Conservation (phyloP, 78 protist genomes). For the Dictyostelium brefeldianum region DNA sequence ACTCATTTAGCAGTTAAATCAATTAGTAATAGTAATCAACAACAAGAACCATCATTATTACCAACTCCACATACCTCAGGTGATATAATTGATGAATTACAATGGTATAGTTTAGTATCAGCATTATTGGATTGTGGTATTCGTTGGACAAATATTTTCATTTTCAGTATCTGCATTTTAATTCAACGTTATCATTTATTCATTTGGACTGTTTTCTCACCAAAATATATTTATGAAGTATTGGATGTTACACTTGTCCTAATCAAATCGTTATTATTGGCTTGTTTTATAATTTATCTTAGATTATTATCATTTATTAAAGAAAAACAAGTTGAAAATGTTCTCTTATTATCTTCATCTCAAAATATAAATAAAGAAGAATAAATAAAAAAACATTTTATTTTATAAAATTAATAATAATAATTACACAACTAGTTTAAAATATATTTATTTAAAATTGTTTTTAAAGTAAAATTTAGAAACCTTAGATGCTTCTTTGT, state of each 20-base stretch:
- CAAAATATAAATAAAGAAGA: slow-evolving; percentile 53
- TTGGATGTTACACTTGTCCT: slow-evolving; percentile 49
- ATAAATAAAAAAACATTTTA: slow-evolving; percentile 8
- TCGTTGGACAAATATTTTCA: slow-evolving; percentile 66
- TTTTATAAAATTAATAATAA: too few relatives aligned
- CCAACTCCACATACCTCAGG: not conserved
- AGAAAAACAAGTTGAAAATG: slow-evolving; percentile 31
- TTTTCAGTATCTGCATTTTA: slow-evolving; percentile 63
- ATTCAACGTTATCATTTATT: slow-evolving; percentile 78
- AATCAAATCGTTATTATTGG: not conserved
- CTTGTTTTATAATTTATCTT: slow-evolving; percentile 46
- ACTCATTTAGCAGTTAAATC: slow-evolving; percentile 42
- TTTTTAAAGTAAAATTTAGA: too few relatives aligned
- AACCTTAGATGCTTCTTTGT: too few relatives aligned
- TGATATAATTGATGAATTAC: slow-evolving; percentile 47
- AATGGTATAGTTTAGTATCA: slow-evolving; percentile 59
- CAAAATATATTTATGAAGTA: slow-evolving; percentile 85
- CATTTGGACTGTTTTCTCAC: slow-evolving; percentile 87
- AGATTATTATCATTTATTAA: slow-evolving; percentile 7
- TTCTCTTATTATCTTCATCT: not conserved
- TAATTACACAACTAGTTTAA: too few relatives aligned
- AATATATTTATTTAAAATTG: too few relatives aligned
- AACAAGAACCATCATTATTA: slow-evolving; percentile 32
- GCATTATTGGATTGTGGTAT: slow-evolving; percentile 56
- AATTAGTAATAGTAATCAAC: slow-evolving; percentile 19